These are phyloP conservation scores for Chlamydomonas reinhardtii DNA, from an alignment of 163 green algal genomes.

Conservation along the genomic window DNA sequence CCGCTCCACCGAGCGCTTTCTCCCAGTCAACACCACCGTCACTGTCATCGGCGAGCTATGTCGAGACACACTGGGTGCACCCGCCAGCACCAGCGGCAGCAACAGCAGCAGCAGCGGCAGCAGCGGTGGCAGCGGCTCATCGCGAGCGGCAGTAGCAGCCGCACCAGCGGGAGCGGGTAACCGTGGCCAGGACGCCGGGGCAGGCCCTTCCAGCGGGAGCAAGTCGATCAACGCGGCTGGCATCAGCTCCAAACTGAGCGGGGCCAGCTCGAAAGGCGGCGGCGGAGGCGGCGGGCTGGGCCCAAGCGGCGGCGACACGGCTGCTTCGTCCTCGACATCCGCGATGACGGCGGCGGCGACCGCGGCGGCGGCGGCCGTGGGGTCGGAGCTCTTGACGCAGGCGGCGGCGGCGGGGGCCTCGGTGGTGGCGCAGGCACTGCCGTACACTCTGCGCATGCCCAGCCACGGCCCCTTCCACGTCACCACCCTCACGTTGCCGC, in stretches of 20 bases:
- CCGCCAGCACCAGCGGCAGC: not conserved
- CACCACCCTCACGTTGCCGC: conserved; percentile 57
- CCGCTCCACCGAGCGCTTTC: conserved; percentile 70
- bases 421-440: not conserved
- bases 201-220: no score
- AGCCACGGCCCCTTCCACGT: conserved; percentile 54
- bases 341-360: not conserved
- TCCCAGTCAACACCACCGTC: conserved; percentile 73
- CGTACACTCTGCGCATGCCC: conserved; percentile 61
- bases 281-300: not conserved
- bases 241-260: conserved; percentile 2
- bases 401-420: not conserved
- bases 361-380: not conserved
- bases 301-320: not conserved
- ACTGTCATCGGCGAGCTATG: conserved; percentile 82
- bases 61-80: conserved; percentile 9
- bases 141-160: no score
- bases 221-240: no score
- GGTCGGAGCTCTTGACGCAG: conserved; percentile 15
- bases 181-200: no score
- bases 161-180: no score
- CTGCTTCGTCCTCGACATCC: not conserved
- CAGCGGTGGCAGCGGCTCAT: no score
- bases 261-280: not conserved
- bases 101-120: not conserved